These are phyloP conservation scores for Silene coronaria DNA, from an alignment of 179 eudicot species.

Conservation along the genomic window DNA sequence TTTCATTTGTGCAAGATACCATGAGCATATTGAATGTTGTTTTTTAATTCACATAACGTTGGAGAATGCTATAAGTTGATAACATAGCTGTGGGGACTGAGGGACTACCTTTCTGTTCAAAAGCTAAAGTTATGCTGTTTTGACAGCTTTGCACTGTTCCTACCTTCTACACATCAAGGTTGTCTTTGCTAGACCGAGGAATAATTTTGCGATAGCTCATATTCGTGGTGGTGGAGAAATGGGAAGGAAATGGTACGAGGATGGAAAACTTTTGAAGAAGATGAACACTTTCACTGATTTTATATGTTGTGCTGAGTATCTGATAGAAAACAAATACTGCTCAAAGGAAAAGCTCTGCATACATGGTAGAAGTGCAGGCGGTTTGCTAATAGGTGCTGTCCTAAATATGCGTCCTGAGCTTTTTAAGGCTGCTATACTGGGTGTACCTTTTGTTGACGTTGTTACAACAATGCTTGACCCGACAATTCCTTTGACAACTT, in stretches of 20 bases:
- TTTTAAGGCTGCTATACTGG: slow-evolving; percentile 86
- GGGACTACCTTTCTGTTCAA: background rate
- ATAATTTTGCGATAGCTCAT: slow-evolving; percentile 68
- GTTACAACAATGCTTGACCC: slow-evolving; percentile 97
- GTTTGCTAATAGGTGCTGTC: slow-evolving; percentile 90
- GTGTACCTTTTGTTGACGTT: slow-evolving; percentile 89
- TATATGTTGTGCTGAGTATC: slow-evolving; percentile 72
- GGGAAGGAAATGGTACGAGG: slow-evolving; percentile 96
- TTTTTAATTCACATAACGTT: background rate
- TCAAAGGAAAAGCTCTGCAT: slow-evolving; percentile 83
- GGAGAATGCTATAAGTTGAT: background rate
- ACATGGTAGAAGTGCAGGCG: slow-evolving; percentile 92
- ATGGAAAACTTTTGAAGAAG: slow-evolving; percentile 70
- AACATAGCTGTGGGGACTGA: background rate
- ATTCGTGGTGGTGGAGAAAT: slow-evolving; percentile 96
- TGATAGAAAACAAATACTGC: slow-evolving; percentile 71
- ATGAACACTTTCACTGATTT: slow-evolving; percentile 86
- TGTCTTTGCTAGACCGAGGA: slow-evolving; percentile 86
- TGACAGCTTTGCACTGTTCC: slow-evolving; percentile 65
- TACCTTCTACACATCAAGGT: slow-evolving; percentile 53
- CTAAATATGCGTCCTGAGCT: slow-evolving; percentile 92
- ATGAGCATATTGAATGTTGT: background rate
- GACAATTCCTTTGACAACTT: slow-evolving; percentile 85
- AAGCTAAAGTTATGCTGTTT: background rate
- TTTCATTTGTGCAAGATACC: background rate